These are phyloP conservation scores for Xylaria palmicola DNA, from an alignment of 495 filamentous ascomycete genomes.

Conservation along the genomic window DNA sequence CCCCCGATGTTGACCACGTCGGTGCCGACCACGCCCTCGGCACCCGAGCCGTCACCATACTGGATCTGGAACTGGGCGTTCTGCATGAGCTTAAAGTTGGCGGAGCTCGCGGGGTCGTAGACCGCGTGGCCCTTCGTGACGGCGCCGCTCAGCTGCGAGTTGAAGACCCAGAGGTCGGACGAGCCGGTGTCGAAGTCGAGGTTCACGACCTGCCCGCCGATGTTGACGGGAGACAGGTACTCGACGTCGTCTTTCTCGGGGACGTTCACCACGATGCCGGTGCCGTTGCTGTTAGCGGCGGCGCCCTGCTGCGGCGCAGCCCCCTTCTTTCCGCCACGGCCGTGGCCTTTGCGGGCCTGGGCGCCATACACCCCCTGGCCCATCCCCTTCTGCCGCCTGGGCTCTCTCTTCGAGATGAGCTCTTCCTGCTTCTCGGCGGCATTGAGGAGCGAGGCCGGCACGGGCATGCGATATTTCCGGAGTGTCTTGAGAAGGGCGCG, in stretches of 20 bases:
- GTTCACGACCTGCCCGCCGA: conserved; percentile 72
- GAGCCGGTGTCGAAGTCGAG: conserved; percentile 85
- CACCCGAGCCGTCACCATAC: conserved; percentile 74
- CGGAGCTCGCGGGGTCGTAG: conserved; percentile 62
- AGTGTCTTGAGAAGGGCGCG: conserved; percentile 61
- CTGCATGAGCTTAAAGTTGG: conserved; percentile 45
- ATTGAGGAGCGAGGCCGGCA: conserved; percentile 40
- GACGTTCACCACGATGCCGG: conserved; percentile 59
- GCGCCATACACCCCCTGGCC: neutral
- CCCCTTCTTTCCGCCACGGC: conserved; percentile 15
- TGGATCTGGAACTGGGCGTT: conserved; percentile 60
- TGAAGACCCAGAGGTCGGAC: conserved; percentile 84
- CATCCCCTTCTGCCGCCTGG: conserved; percentile 20
- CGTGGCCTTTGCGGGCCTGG: conserved; percentile 3
- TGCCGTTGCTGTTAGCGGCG: conserved; percentile 30
- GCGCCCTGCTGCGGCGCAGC: conserved; percentile 17
- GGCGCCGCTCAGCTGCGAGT: conserved; percentile 53
- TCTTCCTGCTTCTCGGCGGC: conserved; percentile 34
- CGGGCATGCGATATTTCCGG: conserved; percentile 59
- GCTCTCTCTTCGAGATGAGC: conserved; percentile 28
- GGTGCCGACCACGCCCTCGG: conserved; percentile 64
- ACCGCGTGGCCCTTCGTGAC: conserved; percentile 53
- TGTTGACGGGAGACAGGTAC: conserved; percentile 67
- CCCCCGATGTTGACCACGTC: conserved; percentile 76
- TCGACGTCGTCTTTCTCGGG: conserved; percentile 63